These are phyloP conservation scores for Pythium phragmitis DNA, from an alignment of 352 stramenopile genomes.

Conservation along the genomic window DNA sequence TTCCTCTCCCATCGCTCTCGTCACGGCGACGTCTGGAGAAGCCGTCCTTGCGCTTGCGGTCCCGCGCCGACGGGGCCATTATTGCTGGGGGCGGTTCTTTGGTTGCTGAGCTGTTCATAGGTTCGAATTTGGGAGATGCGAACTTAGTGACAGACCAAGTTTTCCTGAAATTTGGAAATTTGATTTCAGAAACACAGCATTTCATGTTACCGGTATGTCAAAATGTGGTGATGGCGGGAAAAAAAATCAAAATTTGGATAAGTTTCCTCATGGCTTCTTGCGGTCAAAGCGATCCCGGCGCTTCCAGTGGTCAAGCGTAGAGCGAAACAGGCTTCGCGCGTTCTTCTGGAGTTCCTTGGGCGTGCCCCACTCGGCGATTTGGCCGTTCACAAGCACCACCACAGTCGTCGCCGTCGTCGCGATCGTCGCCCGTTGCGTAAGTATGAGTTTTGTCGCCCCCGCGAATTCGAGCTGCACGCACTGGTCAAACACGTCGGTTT, in stretches of 20 bases:
- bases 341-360: conserved; percentile 82
- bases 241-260: neutral
- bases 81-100: neutral
- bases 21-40: conserved; percentile 28
- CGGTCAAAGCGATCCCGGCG: conserved; percentile 10
- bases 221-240: neutral
- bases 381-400: conserved; percentile 94
- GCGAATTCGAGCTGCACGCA: conserved; percentile 32
- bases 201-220: neutral
- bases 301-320: conserved; percentile 60
- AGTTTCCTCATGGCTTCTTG: conserved; percentile 15
- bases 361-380: conserved; percentile 85
- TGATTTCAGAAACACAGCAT: neutral
- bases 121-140: conserved; percentile 7
- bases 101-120: conserved; percentile 15
- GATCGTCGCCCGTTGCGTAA: conserved; percentile 96
- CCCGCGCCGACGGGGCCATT: conserved; percentile 6
- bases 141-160: conserved; percentile 8
- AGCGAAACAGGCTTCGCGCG: conserved; percentile 47
- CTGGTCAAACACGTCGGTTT: conserved; percentile 22
- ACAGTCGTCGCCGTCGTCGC: conserved; percentile 96
- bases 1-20: conserved; percentile 5
- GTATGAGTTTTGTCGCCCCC: conserved; percentile 92
- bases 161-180: neutral
- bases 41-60: conserved; percentile 26